These are phyloP conservation scores for Nemania sp. DNA, from an alignment of 2,329 filamentous ascomycete species.

Conservation along the genomic window DNA sequence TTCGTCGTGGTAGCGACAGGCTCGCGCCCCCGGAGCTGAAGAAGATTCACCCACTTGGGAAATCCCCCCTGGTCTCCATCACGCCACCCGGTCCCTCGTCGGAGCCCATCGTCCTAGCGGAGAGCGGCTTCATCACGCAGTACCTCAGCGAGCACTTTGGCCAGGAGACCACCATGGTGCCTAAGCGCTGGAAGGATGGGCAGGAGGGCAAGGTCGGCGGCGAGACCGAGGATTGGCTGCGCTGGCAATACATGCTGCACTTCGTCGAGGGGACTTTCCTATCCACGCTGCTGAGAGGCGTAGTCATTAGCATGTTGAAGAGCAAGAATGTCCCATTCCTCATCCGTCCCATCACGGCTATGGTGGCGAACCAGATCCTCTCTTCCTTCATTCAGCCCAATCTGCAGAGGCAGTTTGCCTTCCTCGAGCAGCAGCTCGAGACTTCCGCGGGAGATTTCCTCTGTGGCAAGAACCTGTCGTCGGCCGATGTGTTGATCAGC, in stretches of 20 bases:
- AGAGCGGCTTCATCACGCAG: conserved; percentile 80
- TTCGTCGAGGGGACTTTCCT: conserved; percentile 83
- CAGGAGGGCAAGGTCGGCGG: conserved; percentile 61
- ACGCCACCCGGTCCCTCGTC: conserved; percentile 42
- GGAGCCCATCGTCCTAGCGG: conserved; percentile 69
- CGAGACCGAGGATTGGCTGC: conserved; percentile 64
- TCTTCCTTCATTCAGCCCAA: conserved; percentile 53
- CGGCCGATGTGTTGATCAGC: conserved; percentile 59
- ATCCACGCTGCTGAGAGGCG: conserved; percentile 31
- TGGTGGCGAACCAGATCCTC: conserved; percentile 51
- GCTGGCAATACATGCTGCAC: conserved; percentile 74
- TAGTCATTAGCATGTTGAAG: conserved; percentile 45
- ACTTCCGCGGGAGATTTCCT: conserved; percentile 53
- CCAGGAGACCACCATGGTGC: conserved; percentile 53
- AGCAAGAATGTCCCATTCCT: conserved; percentile 55
- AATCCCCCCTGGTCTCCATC: conserved; percentile 79
- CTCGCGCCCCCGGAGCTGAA: conserved; percentile 79
- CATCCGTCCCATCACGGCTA: conserved; percentile 55
- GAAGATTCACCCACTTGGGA: conserved; percentile 81
- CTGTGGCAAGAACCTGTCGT: conserved; percentile 54
- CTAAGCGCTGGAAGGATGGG: conserved; percentile 60
- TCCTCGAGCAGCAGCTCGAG: conserved; percentile 55
- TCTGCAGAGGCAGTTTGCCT: conserved; percentile 50
- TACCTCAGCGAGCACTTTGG: conserved; percentile 74
- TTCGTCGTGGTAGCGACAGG: conserved; percentile 66